Base-by-base conservation (phyloP, 331 rosid genomes). In the Quercus lobata region DNA sequence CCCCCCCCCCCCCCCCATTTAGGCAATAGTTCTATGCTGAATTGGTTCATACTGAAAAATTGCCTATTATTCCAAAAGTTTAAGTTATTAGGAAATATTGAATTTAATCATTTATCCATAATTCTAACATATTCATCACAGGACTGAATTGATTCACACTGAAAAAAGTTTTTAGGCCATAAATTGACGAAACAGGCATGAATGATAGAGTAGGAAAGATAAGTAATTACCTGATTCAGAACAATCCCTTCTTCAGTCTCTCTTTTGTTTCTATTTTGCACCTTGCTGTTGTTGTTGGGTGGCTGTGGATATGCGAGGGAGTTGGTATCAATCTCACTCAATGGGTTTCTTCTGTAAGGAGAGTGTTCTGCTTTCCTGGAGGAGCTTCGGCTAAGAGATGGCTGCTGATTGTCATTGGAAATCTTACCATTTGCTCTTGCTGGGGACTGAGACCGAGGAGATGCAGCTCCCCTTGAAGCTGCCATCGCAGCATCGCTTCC, bases 351-450 rank as follows among this genome's bases (percentile, higher is more conserved):
- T 88, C 94, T 86, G 74, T 71, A 61, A 57, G 97, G 98, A 9
- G 98, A 94, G 2, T 84, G 89, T 73, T 92, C 98, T 46, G 92
- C 90, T 87, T 87, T 94, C 83, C 95, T 91, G n/a, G 98, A 94
- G 27, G 88, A 71, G 86, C 83, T 92, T n/a, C 97, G 94, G 87
- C 97, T 88, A 37, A 92, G 87, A 0, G 97, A 88, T 19, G 93
- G 90, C 55, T 86, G 90, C 76, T 82, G 93, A 73, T 75, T 76
- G 19, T 87, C 93, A 66, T 71, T 72, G 53, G 78, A 65, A 4
- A 63, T 68, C 76, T 82, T 82, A 74, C 34, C 81, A 86, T 76
- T 90, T 49, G 82, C 75, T 84, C 91, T 91, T 41, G 95, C 90
- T 25, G 98, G 97, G 5, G 97, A 92, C 66, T 83, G 90, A 74